Base-by-base conservation (phyloP, 257 asterid genomes). In the Avicennia marina region DNA sequence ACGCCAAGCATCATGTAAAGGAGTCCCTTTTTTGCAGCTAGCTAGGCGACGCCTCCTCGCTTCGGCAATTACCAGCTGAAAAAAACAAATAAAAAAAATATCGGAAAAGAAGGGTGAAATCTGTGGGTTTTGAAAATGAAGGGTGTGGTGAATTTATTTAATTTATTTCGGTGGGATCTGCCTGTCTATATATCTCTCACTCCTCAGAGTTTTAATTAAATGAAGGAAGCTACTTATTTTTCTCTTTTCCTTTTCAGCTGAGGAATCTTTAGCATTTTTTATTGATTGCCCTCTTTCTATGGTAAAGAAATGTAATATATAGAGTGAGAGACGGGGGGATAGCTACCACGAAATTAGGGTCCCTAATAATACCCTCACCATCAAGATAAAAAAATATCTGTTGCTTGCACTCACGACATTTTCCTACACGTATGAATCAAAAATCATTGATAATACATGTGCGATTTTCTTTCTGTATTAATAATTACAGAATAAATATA, bases 101-200 rank as follows among this genome's bases (percentile, higher is more conserved):
- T 61, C 68, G 65, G 95, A 4, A 11, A 5, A 36, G 6, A 11
- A 11, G 10, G 13, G 85, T 90, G 81, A 81, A 59, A 36, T 44
- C 27, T 67, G 72, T 72, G 87, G 76, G 82, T 81, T 78, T 73
- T 89, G 68, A 62, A 18, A 58, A 55, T 70, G 78, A 66, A 83
- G 71, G 48, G 62, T 62, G 90, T 57, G 95, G 96, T 90, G 94
- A 90, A 87, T 72, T 78, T 74, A 81, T 76, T 70, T 63, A 56
- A 78, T 80, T 82, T 80, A 78, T 82, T 81, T 68, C 69, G 84
- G 90, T 84, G 84, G 95, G 94, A 84, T 87, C 96, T 81, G 79
- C 79, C 94, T 87, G 91, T 87, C 95, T 62, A 77, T 81, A 8
- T 4, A 11, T 11, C 81, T 89, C 94, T 77, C 75, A 62, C 81